Percentiles rank a stretch among this genome's conserved stretches.
phyloP scores from a whole-genome alignment of 106 monocot genomes.

The Hemerocallis citrina region DNA sequence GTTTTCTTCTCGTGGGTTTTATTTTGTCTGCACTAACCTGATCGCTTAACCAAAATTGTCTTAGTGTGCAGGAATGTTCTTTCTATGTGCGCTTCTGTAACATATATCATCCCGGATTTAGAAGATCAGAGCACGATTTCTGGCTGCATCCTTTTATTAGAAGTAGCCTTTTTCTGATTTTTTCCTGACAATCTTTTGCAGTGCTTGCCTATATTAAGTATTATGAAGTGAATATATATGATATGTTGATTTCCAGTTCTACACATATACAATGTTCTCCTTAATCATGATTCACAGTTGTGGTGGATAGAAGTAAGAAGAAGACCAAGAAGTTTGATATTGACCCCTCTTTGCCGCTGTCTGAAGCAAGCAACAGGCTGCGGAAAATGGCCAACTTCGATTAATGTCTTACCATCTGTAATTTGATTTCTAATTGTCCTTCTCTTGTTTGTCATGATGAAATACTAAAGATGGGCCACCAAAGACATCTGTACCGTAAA shows the following conservation, averaged over 20 bases:
- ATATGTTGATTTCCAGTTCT: no score
- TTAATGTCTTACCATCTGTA: no score
- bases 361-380: constrained; percentile 26
- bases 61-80: constrained; percentile 57
- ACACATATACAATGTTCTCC: neutral
- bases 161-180: neutral
- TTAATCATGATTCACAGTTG: constrained; percentile 11
- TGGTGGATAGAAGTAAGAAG: constrained; percentile 36
- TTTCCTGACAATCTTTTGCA: neutral
- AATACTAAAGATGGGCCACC: no score
- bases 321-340: constrained; percentile 34
- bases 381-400: constrained; percentile 30
- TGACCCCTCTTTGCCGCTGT: constrained; percentile 5
- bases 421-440: no score
- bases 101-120: constrained; percentile 47
- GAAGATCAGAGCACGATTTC: constrained; percentile 47
- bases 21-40: no score
- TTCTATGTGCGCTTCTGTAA: constrained; percentile 60
- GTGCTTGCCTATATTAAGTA: no score
- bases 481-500: no score
- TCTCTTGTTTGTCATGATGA: no score
- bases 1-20: no score
- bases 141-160: constrained; percentile 48
- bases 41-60: no score
- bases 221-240: no score